Conservation (phyloP, 1,284 basidiomycete genomes). For the Tylopilus sp. region DNA sequence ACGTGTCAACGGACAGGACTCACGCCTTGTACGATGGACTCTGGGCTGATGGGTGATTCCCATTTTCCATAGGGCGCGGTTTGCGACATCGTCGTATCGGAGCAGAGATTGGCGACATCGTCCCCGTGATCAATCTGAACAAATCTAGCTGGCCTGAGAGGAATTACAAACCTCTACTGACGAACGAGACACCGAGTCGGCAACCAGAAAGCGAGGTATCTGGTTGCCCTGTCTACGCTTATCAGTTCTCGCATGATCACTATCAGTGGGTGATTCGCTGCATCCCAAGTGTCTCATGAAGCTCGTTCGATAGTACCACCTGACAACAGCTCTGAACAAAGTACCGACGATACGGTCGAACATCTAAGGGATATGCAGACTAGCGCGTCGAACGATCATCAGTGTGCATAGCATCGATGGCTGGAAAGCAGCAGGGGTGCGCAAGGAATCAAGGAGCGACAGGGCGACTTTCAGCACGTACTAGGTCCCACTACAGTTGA, state of each 20-base stretch:
- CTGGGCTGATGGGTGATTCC: slow-evolving; percentile 55
- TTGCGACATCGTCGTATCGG: slow-evolving; percentile 15
- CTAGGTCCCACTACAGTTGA: neutral
- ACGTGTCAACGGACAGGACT: neutral
- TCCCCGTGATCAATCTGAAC: neutral
- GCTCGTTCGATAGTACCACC: no score
- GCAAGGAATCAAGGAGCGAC: neutral
- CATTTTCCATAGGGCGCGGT: slow-evolving; percentile 57
- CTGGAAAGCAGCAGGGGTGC: neutral
- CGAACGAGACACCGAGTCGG: neutral
- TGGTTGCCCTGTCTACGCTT: neutral
- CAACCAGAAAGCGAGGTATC: neutral
- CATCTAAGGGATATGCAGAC: neutral
- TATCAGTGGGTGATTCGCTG: neutral
- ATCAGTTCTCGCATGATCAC: neutral
- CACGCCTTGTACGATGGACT: slow-evolving; percentile 51
- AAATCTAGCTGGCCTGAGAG: neutral
- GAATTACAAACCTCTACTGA: neutral
- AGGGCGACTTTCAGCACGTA: neutral
- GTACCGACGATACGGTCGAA: neutral
- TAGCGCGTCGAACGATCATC: neutral
- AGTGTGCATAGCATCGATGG: neutral
- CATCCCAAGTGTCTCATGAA: neutral
- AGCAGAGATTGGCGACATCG: neutral
- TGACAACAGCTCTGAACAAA: neutral